These are phyloP conservation scores for Centaurea solstitialis DNA, from an alignment of 129 eudicot species.

Conservation along the genomic window DNA sequence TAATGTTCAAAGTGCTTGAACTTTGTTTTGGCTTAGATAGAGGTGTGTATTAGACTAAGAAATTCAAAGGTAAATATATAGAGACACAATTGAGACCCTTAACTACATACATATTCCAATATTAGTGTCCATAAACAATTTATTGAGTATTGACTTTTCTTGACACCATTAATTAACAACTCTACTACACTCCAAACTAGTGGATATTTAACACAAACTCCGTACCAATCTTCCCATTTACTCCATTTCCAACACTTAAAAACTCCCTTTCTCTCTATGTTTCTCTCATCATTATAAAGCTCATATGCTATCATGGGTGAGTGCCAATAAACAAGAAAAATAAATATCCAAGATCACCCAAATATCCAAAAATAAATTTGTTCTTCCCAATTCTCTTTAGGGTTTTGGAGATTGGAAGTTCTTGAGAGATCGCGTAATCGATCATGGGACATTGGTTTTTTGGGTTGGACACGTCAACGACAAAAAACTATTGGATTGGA, in stretches of 20 bases:
- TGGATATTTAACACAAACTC: constrained; percentile 42
- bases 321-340: neutral
- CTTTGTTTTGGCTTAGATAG: constrained; percentile 27
- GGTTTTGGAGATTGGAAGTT: neutral
- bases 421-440: constrained; percentile 10
- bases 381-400: neutral
- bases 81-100: constrained; percentile 29
- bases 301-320: constrained; percentile 17
- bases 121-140: neutral
- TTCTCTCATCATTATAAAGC: constrained; percentile 23
- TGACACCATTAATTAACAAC: neutral
- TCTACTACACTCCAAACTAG: constrained; percentile 33
- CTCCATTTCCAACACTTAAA: constrained; percentile 19
- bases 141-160: constrained; percentile 16
- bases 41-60: neutral
- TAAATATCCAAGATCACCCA: neutral
- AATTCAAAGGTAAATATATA: constrained; percentile 23
- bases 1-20: constrained; percentile 23
- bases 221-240: constrained; percentile 17
- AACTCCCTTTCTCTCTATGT: neutral
- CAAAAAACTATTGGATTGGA: constrained; percentile 39
- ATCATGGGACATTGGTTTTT: constrained; percentile 40
- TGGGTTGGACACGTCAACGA: constrained; percentile 37
- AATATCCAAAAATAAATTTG: neutral
- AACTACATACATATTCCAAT: constrained; percentile 8